phyloP scores from a whole-genome alignment of 495 filamentous ascomycete genomes.

The Aspergillus panamensis region DNA sequence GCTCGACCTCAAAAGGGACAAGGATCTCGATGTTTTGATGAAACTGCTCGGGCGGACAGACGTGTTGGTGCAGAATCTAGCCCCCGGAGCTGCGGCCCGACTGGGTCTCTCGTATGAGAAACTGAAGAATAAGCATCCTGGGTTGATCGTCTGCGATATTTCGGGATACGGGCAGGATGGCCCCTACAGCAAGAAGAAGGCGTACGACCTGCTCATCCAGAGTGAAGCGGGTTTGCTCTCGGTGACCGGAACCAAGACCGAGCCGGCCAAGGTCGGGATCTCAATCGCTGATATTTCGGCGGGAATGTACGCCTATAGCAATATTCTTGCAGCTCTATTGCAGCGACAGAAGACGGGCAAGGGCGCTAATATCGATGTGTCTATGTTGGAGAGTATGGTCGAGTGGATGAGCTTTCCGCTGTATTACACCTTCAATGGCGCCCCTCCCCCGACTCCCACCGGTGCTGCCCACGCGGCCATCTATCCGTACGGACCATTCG shows the following conservation, averaged over 20 bases:
- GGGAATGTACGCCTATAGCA: slow-evolving; percentile 49
- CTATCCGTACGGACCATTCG: slow-evolving; percentile 53
- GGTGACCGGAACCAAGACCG: slow-evolving; percentile 43
- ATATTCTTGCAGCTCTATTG: slow-evolving; percentile 47
- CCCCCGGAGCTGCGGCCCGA: slow-evolving; percentile 46
- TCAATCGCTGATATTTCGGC: slow-evolving; percentile 52
- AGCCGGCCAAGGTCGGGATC: slow-evolving; percentile 50
- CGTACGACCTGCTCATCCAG: slow-evolving; percentile 54
- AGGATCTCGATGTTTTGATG: slow-evolving; percentile 42
- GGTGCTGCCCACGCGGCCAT: slow-evolving; percentile 50
- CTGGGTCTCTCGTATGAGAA: slow-evolving; percentile 44
- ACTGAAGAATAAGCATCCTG: slow-evolving; percentile 37
- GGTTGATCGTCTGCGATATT: slow-evolving; percentile 52
- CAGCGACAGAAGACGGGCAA: slow-evolving; percentile 42
- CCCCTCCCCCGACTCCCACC: slow-evolving; percentile 35
- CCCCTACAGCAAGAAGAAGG: slow-evolving; percentile 52
- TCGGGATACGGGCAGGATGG: slow-evolving; percentile 50
- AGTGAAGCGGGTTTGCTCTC: slow-evolving; percentile 52
- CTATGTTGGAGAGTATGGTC: slow-evolving; percentile 53
- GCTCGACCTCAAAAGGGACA: slow-evolving; percentile 42
- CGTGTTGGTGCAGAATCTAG: slow-evolving; percentile 52
- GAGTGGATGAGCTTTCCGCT: slow-evolving; percentile 56
- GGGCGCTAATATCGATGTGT: slow-evolving; percentile 48
- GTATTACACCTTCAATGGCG: slow-evolving; percentile 47
- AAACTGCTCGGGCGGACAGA: slow-evolving; percentile 43